A percentile compares a stretch with the other conserved stretches of the same genome.
Evolutionary conservation across 176 grass and related monocot species (phyloP).

Genomic region (Thinopyrum elongatum): DNA sequence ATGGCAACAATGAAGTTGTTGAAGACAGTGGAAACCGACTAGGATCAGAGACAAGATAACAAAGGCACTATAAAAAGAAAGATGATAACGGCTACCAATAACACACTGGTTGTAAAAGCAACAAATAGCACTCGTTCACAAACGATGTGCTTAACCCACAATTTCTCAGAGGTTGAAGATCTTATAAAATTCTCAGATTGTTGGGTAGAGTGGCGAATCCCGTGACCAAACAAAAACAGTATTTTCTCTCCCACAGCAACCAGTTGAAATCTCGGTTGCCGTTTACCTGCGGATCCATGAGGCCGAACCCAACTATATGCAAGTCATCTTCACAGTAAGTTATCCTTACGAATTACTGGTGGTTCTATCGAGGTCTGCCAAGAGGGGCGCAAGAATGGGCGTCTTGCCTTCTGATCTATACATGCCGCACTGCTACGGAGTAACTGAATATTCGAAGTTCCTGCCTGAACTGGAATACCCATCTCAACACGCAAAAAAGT

Average conservation of each 20-base stretch:
- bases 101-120: not conserved
- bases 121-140: not conserved
- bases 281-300: not conserved
- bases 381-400: slow-evolving; percentile 21
- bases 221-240: slow-evolving; percentile 17
- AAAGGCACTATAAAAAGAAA: too few relatives aligned
- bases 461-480: not conserved
- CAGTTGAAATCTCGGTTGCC: slow-evolving; percentile 24
- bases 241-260: slow-evolving; percentile 29
- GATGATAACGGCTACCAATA: too few relatives aligned
- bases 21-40: too few relatives aligned
- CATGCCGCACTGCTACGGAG: slow-evolving; percentile 12
- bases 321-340: slow-evolving; percentile 32
- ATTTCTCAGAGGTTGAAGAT: not conserved
- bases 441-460: slow-evolving; percentile 16
- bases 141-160: not conserved
- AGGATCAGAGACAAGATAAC: too few relatives aligned
- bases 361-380: not conserved
- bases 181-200: not conserved
- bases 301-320: slow-evolving; percentile 8
- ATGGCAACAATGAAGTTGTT: too few relatives aligned
- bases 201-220: not conserved
- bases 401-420: slow-evolving; percentile 1
- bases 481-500: slow-evolving; percentile 1
- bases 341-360: not conserved